Conservation (phyloP, 352 stramenopile species). For the Phytophthora brassicae region DNA sequence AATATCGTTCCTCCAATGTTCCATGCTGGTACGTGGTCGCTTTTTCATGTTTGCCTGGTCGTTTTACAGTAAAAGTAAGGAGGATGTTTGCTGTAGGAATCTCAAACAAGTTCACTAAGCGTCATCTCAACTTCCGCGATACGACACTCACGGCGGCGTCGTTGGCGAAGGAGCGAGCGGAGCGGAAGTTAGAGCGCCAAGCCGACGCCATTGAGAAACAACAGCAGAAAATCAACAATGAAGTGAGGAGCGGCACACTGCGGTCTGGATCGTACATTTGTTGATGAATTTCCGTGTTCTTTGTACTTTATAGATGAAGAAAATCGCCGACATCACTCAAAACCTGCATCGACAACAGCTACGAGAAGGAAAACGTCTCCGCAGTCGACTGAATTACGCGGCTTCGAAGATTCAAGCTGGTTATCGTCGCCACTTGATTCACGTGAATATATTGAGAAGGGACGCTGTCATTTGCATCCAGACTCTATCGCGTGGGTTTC, state of each 20-base stretch:
- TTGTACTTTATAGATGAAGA: slow-evolving; percentile 56
- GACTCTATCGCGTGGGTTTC: slow-evolving; percentile 37
- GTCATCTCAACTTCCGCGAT: slow-evolving; percentile 75
- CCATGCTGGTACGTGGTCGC: slow-evolving; percentile 30
- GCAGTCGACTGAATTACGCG: slow-evolving; percentile 50
- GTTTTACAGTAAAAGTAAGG: background rate
- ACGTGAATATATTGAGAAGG: slow-evolving; percentile 15
- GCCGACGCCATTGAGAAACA: slow-evolving; percentile 75
- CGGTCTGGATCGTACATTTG: background rate
- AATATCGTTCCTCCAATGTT: slow-evolving; percentile 41
- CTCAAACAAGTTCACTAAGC: slow-evolving; percentile 84
- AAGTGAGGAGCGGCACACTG: slow-evolving; percentile 36
- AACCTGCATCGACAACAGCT: slow-evolving; percentile 66
- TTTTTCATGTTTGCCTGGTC: background rate
- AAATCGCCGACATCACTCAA: slow-evolving; percentile 71
- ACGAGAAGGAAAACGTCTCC: slow-evolving; percentile 65
- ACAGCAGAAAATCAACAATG: slow-evolving; percentile 74
- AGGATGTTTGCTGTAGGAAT: slow-evolving; percentile 44
- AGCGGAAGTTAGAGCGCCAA: slow-evolving; percentile 65
- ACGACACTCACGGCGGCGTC: slow-evolving; percentile 73
- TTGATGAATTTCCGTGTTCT: background rate
- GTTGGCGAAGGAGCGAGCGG: slow-evolving; percentile 60
- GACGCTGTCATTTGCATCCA: slow-evolving; percentile 50
- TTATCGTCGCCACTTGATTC: slow-evolving; percentile 33
- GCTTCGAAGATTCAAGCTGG: slow-evolving; percentile 52